Conservation (phyloP, 106 monocot species). For the Allium sativum region DNA sequence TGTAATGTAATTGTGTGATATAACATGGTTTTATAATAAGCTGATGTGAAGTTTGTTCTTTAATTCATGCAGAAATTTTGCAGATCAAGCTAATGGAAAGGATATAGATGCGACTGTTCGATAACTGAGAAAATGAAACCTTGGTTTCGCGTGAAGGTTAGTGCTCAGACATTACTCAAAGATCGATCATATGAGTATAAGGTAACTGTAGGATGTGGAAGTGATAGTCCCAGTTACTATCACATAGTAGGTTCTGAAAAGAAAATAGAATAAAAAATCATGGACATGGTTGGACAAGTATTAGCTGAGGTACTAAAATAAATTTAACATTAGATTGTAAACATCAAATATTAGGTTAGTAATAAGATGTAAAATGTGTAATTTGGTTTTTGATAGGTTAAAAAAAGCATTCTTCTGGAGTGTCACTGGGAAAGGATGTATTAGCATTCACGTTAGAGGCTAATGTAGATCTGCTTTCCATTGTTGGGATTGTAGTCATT, state of each 20-base stretch:
- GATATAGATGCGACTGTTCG: not conserved
- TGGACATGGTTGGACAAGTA: conserved; percentile 10
- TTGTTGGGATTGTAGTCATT: conserved; percentile 39
- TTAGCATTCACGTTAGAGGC: conserved; percentile 30
- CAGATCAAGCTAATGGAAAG: not conserved
- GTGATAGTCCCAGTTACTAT: not conserved
- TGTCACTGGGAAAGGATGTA: conserved; percentile 46
- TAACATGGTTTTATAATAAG: not conserved
- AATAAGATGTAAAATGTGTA: not conserved
- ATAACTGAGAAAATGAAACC: not conserved
- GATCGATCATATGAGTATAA: not conserved
- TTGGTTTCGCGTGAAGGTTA: conserved; percentile 23
- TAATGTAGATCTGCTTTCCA: conserved; percentile 25
- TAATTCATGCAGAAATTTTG: not conserved
- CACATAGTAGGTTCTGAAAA: conserved; percentile 6
- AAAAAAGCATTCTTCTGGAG: conserved; percentile 30
- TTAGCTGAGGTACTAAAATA: conserved; percentile 12
- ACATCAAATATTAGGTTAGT: too few relatives aligned
- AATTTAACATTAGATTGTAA: too few relatives aligned
- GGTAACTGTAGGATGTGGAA: not conserved
- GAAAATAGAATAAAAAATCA: conserved; percentile 17
- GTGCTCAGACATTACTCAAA: conserved; percentile 1
- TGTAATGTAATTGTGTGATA: too few relatives aligned
- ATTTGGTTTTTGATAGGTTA: conserved; percentile 20
- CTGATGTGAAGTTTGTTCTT: not conserved